Base-by-base conservation (phyloP, 2,329 filamentous ascomycete genomes). In the Botrytis medusae region DNA sequence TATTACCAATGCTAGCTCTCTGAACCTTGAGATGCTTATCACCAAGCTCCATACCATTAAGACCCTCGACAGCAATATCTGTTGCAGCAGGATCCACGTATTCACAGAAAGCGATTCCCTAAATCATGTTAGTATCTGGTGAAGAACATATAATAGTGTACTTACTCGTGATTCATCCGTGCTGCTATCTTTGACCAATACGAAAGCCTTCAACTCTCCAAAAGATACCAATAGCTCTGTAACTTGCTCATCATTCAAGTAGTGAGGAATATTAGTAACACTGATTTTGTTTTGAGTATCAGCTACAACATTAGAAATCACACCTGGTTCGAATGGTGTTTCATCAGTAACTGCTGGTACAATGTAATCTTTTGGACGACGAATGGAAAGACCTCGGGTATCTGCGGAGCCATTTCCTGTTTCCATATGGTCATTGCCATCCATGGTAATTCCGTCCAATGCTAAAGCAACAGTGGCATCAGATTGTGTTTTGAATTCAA, bases 81-180 rank as follows among this genome's bases (percentile, higher is more conserved):
- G 96, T 98, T 57, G 89, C 88, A 25, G 82, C 81, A 40, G 93
- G 88, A 75, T 98, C 94, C 71, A 89, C 87, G 79, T 98, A 99
- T 83, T 99, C 97, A 83, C 94, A 97, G 85, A 99, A 99, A 0
- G 95, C 95, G 79, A 99, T 94, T 46, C 96, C 96, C 92, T 97
- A 77, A 46, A 32, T 67, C 40, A 44, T 69, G 76, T 84, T 82
- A 83, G 81, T 74, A 74, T 74, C 34, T 69, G 69, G 18, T 37
- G 6, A 0, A 10, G n/a, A n/a, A 44, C 51, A 65, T 40, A n/a
- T n/a, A 20, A 48, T 34, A 72, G 63, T 69, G 73, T 37, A 85
- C 91, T 85, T 88, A 96, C 94, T 78, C 94, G 88, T 72, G 94
- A 97, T 83, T 97, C 93, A 72, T 95, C 94, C 1, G 93, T 95